Base-by-base conservation (phyloP, 768 basidiomycete genomes). In the Neoboletus subvelutipes region DNA sequence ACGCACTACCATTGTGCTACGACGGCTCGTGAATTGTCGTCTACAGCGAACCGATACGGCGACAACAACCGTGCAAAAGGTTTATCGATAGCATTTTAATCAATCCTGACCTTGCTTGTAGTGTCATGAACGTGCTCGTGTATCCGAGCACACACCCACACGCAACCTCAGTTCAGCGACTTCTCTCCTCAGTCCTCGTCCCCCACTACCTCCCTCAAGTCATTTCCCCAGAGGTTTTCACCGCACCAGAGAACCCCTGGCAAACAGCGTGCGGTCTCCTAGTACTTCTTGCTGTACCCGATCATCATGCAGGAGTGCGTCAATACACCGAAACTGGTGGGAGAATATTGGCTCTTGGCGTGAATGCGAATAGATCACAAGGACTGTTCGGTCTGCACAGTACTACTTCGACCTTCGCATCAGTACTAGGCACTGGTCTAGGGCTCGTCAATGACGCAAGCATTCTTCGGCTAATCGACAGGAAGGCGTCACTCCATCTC, bases 121-220 rank as follows among this genome's bases (percentile, higher is more conserved):
- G 5, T 5, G 5, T 36, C 39, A 90, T 90, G 85, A 83, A 91
- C 71, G 86, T 92, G n/a, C 81, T 91, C 55, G 78, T 90, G 51
- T 89, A 88, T 69, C 71, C 82, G 50, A 87, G 84, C 5, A 79
- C 84, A 39, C 86, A 88, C 58, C 78, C 82, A 9, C 70, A 81
- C 11, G 76, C 33, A 79, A 77, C 10, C 69, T 81, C 40, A 63
- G 75, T 52, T 67, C 80, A 61, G 70, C 82, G 8, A 60, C 84
- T 75, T 1, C 80, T 94, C 18, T 77, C 80, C 31, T 67, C 78
- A 3, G 64, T 89, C 29, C 83, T 96, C 20, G 66, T 79, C 15
- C 87, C 92, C 0, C 80, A 86, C 68, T 95, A 94, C 70, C 83
- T 90, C 13, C 84, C 96, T 42, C 90, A 92, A 57, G 71, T 83